Evolutionary conservation across 2,329 filamentous ascomycete species (phyloP).

Genomic region (Diaporthe sp.): DNA sequence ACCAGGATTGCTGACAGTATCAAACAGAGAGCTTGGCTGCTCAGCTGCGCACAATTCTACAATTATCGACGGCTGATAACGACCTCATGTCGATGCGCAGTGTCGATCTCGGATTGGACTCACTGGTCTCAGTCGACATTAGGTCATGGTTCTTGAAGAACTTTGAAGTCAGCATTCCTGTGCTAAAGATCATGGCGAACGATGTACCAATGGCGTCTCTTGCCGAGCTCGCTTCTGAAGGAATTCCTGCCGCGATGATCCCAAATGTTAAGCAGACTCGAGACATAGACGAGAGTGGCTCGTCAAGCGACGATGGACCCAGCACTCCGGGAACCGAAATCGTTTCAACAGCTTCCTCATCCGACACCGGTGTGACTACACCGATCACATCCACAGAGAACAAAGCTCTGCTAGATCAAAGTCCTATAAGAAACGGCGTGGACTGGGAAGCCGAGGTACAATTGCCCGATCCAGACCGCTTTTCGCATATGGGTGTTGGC

Average conservation of each 20-base stretch:
- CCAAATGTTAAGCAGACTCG: neutral
- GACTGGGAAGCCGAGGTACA: neutral
- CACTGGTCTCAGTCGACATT: conserved; percentile 43
- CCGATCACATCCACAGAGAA: neutral
- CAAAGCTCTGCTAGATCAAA: neutral
- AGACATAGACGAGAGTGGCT: neutral
- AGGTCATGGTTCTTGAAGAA: conserved; percentile 58
- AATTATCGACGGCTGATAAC: conserved; percentile 30
- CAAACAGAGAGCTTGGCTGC: neutral
- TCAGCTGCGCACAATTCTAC: conserved; percentile 11
- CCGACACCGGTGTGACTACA: neutral
- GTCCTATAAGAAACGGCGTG: neutral
- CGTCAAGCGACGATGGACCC: neutral
- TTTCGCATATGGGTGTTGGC: neutral
- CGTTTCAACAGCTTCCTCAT: neutral
- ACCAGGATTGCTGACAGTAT: neutral
- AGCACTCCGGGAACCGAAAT: neutral
- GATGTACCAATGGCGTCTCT: conserved; percentile 3
- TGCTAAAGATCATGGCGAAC: conserved; percentile 49
- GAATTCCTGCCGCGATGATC: neutral
- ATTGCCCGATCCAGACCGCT: neutral
- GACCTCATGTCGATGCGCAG: conserved; percentile 35
- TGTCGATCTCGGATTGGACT: conserved; percentile 38
- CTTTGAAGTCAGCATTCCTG: conserved; percentile 51
- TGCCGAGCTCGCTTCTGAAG: neutral